Percentiles rank a stretch among this genome's conserved stretches.
phyloP scores from a whole-genome alignment of 495 filamentous ascomycete genomes.

The Staphylotrichum longicolle region DNA sequence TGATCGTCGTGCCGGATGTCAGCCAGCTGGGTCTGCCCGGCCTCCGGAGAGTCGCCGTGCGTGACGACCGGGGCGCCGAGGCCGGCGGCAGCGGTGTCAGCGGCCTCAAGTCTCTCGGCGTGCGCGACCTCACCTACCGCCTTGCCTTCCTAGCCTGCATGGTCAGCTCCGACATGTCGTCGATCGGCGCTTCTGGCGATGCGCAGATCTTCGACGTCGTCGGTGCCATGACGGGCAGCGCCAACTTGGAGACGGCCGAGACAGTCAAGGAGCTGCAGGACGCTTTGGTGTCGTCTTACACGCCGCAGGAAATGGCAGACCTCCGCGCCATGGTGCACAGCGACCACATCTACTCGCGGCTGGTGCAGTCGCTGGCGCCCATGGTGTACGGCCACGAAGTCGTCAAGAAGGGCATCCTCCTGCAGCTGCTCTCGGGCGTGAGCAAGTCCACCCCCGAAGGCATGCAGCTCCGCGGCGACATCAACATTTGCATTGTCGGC shows the following conservation, averaged over 20 bases:
- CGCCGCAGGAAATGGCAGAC: constrained; percentile 82
- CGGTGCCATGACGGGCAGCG: constrained; percentile 70
- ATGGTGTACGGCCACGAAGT: constrained; percentile 97
- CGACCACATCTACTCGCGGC: constrained; percentile 88
- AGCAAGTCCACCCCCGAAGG: constrained; percentile 86
- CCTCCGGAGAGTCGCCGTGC: constrained; percentile 75
- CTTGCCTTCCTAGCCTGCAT: constrained; percentile 96
- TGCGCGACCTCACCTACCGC: constrained; percentile 94
- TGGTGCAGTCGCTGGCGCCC: constrained; percentile 93
- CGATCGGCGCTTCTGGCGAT: constrained; percentile 54
- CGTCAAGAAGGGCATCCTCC: constrained; percentile 93
- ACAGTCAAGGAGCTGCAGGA: constrained; percentile 83
- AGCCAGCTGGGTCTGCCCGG: constrained; percentile 92
- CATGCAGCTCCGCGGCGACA: constrained; percentile 90
- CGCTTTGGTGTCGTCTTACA: constrained; percentile 79
- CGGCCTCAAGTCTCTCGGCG: constrained; percentile 87
- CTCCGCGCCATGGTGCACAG: constrained; percentile 89
- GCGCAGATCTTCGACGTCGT: constrained; percentile 64
- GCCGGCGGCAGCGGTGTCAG: constrained; percentile 78
- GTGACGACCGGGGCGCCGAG: constrained; percentile 80
- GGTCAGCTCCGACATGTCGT: constrained; percentile 87
- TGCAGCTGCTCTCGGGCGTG: constrained; percentile 92
- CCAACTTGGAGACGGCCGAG: constrained; percentile 58
- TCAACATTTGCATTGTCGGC: constrained; percentile 98
- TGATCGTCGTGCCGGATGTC: constrained; percentile 97